These are phyloP conservation scores for Eutrema yunnanense DNA, from an alignment of 345 rosid species.

Conservation along the genomic window DNA sequence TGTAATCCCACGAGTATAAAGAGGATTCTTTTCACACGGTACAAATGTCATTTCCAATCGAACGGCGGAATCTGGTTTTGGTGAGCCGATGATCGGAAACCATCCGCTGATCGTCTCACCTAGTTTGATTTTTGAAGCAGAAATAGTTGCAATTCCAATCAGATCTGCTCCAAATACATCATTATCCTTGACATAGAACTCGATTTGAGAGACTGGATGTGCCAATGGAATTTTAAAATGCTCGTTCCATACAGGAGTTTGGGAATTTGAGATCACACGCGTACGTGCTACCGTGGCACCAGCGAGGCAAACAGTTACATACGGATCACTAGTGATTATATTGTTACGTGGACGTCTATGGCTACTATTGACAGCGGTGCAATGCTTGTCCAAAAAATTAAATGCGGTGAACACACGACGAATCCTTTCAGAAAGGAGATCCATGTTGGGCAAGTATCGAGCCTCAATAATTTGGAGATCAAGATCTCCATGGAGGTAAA, in stretches of 20 bases:
- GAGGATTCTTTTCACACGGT: slow-evolving; percentile 39
- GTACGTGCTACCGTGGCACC: slow-evolving; percentile 87
- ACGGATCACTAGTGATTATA: slow-evolving; percentile 82
- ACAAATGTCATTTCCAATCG: slow-evolving; percentile 49
- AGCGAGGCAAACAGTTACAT: slow-evolving; percentile 64
- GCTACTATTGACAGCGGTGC: neutral
- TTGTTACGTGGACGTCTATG: slow-evolving; percentile 25
- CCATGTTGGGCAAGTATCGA: slow-evolving; percentile 78
- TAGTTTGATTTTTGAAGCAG: slow-evolving; percentile 27
- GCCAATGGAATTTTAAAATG: slow-evolving; percentile 63
- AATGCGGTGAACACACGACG: slow-evolving; percentile 46
- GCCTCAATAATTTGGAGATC: slow-evolving; percentile 69
- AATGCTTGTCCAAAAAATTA: slow-evolving; percentile 34
- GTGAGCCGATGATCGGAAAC: slow-evolving; percentile 63
- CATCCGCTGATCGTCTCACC: slow-evolving; percentile 55
- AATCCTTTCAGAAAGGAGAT: slow-evolving; percentile 51
- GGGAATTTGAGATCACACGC: slow-evolving; percentile 61
- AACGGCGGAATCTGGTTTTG: slow-evolving; percentile 64
- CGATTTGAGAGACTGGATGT: slow-evolving; percentile 55
- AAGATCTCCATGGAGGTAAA: slow-evolving; percentile 70
- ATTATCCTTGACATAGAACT: slow-evolving; percentile 69
- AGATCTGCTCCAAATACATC: slow-evolving; percentile 79
- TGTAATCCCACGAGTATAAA: slow-evolving; percentile 43
- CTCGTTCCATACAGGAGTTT: slow-evolving; percentile 67
- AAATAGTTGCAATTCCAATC: slow-evolving; percentile 54